phyloP scores from a whole-genome alignment of 2,329 filamentous ascomycete genomes.

The Penicillium sp. region DNA sequence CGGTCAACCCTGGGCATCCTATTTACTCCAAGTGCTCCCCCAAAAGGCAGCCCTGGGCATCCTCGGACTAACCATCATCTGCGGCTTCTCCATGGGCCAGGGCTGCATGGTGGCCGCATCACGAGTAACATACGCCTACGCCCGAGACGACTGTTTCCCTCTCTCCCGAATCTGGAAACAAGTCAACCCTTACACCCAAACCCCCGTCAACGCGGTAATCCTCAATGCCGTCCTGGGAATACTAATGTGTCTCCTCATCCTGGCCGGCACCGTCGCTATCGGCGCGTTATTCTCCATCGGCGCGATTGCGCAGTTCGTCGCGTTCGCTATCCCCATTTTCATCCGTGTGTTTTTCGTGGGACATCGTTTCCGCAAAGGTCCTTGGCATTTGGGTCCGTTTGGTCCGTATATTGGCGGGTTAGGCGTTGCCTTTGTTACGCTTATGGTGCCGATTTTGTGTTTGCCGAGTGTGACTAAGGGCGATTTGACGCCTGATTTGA shows the following conservation, averaged over 20 bases:
- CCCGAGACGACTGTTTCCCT: constrained; percentile 73
- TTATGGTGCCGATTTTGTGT: constrained; percentile 73
- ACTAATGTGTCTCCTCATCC: constrained; percentile 67
- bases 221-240: constrained; percentile 67
- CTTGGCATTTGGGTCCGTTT: constrained; percentile 70
- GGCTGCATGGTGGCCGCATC: constrained; percentile 73
- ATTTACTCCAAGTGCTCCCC: constrained; percentile 69
- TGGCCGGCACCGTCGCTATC: constrained; percentile 67
- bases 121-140: constrained; percentile 74
- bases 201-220: constrained; percentile 74
- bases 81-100: constrained; percentile 74
- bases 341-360: constrained; percentile 60
- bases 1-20: constrained; percentile 74
- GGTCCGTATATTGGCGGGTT: constrained; percentile 63
- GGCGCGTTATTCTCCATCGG: constrained; percentile 74
- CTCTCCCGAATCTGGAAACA: constrained; percentile 63
- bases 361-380: constrained; percentile 68
- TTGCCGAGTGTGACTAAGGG: constrained; percentile 64
- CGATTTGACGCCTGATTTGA: constrained; percentile 58
- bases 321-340: constrained; percentile 52
- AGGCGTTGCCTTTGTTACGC: constrained; percentile 64
- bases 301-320: constrained; percentile 70
- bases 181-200: constrained; percentile 66
- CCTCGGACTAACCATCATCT: constrained; percentile 70
- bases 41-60: constrained; percentile 66